phyloP scores from a whole-genome alignment of 345 rosid species.

The Isatis tinctoria region DNA sequence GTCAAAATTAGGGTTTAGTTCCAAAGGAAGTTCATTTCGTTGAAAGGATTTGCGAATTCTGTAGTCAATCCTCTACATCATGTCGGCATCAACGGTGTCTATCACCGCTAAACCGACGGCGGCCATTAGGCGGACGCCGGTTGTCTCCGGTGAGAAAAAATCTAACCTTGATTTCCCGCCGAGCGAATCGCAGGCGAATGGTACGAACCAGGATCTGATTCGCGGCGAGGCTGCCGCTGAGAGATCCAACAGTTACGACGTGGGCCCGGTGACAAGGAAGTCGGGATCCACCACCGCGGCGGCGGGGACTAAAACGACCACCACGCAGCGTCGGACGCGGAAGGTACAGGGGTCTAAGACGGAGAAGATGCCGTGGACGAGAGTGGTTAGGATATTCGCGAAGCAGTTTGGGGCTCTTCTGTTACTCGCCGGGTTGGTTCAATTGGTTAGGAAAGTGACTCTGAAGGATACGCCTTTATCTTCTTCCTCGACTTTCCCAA shows the following conservation, averaged over 20 bases:
- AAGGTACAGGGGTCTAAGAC: slow-evolving; percentile 36
- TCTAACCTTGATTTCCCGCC: slow-evolving; percentile 46
- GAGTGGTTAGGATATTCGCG: slow-evolving; percentile 49
- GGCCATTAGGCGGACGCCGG: slow-evolving; percentile 50
- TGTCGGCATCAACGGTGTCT: slow-evolving; percentile 88
- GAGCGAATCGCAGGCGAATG: slow-evolving; percentile 32
- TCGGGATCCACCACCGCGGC: slow-evolving; percentile 30
- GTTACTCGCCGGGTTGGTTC: slow-evolving; percentile 57
- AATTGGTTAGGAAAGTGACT: slow-evolving; percentile 53
- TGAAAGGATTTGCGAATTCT: neutral
- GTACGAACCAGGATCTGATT: slow-evolving; percentile 48
- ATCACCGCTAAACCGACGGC: slow-evolving; percentile 43
- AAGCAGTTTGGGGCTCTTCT: slow-evolving; percentile 66
- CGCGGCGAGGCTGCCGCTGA: slow-evolving; percentile 50
- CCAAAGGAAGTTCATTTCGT: neutral
- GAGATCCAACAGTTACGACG: slow-evolving; percentile 41
- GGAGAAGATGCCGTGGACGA: slow-evolving; percentile 62
- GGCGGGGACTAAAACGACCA: slow-evolving; percentile 38
- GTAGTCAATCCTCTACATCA: slow-evolving; percentile 4
- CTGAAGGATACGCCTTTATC: slow-evolving; percentile 29
- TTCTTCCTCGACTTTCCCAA: slow-evolving; percentile 11
- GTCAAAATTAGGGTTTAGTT: slow-evolving; percentile 20
- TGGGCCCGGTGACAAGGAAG: slow-evolving; percentile 44
- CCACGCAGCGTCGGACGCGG: slow-evolving; percentile 62
- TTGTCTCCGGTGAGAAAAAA: slow-evolving; percentile 51